Conservation (phyloP, 805 yeast genomes). For the Komagataella pseudopastoris region DNA sequence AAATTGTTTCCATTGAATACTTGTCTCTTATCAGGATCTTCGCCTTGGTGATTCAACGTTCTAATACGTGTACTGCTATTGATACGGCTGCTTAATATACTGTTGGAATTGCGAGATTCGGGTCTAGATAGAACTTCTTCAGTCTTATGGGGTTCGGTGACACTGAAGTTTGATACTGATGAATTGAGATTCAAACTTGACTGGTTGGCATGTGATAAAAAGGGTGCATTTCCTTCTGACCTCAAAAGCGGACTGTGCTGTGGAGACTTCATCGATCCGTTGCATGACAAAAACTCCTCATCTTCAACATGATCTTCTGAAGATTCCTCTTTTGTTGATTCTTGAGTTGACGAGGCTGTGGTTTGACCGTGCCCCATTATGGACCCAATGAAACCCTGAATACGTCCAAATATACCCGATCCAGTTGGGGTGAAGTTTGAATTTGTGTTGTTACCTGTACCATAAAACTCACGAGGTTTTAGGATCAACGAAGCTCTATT, state of each 20-base stretch:
- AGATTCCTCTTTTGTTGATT: neutral
- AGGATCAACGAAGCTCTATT: conserved; percentile 61
- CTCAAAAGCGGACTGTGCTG: neutral
- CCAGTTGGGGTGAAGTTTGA: conserved; percentile 1
- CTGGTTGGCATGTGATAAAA: neutral
- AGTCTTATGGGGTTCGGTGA: neutral
- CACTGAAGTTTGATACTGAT: conserved; percentile 4
- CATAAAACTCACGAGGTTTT: conserved; percentile 32
- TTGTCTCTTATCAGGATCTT: conserved; percentile 21
- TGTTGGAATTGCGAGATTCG: neutral
- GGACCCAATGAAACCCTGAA: conserved; percentile 3
- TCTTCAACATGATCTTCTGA: neutral
- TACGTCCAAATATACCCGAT: conserved; percentile 1
- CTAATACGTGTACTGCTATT: neutral
- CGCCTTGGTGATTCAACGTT: neutral
- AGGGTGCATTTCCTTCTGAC: neutral
- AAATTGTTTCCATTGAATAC: conserved; percentile 48
- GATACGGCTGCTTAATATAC: neutral
- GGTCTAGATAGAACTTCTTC: neutral
- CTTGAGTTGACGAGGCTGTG: conserved; percentile 2
- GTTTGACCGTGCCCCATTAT: conserved; percentile 1
- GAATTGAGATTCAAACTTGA: conserved; percentile 3
- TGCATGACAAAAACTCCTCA: neutral
- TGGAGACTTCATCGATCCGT: neutral
- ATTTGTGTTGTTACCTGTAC: conserved; percentile 1